Conservation (phyloP, 192 early-diverging fungal genomes). For the Neocallimastix lanati region DNA sequence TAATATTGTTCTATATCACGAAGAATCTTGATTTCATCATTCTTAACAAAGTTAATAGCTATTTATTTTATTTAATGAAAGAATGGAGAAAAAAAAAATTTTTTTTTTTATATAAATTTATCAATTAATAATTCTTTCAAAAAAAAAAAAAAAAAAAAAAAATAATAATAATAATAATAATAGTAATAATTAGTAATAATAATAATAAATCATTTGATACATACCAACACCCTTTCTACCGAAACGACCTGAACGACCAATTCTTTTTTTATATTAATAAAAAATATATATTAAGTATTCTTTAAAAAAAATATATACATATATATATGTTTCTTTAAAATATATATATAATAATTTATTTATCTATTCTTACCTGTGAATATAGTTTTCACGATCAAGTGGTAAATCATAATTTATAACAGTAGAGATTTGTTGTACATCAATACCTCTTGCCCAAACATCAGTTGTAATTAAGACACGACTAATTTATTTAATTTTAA, state of each 20-base stretch:
- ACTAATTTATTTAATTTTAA: no score
- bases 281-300: no score
- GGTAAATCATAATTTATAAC: constrained; percentile 98
- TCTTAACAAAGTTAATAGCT: constrained; percentile 96
- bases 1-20: constrained; percentile 98
- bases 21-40: constrained; percentile 77
- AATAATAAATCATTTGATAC: background rate
- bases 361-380: constrained; percentile 47
- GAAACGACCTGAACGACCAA: constrained; percentile 93
- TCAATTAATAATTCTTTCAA: background rate
- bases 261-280: constrained; percentile 17
- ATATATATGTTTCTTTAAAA: no score
- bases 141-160: no score
- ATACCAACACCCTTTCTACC: constrained; percentile 85
- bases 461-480: constrained; percentile 97
- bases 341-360: no score
- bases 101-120: no score
- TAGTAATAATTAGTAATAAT: no score
- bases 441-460: constrained; percentile 96
- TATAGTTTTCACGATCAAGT: constrained; percentile 89
- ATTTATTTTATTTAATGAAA: no score
- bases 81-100: no score
- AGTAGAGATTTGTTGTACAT: constrained; percentile 96
- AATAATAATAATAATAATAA: no score
- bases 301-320: no score